Conservation (phyloP, 2,329 filamentous ascomycete genomes). For the Xylariaceae sp. region DNA sequence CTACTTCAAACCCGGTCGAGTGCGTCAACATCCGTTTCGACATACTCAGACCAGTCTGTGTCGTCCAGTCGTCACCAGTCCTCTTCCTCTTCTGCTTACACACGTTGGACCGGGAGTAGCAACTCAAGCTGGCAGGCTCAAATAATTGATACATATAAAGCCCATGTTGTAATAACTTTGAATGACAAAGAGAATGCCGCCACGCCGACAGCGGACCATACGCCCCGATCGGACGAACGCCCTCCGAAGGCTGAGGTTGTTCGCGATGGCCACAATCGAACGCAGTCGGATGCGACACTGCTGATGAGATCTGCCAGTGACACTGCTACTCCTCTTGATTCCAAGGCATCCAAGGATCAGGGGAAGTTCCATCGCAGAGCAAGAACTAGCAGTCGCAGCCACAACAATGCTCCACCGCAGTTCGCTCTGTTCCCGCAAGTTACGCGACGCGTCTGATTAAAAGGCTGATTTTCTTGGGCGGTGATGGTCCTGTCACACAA, state of each 20-base stretch:
- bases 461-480: no score
- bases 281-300: slow-evolving; percentile 29
- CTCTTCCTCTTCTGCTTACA: slow-evolving; percentile 50
- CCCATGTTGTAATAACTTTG: slow-evolving; percentile 9
- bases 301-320: slow-evolving; percentile 17
- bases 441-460: slow-evolving; percentile 5
- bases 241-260: slow-evolving; percentile 11
- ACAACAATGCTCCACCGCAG: slow-evolving; percentile 22
- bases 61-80: slow-evolving; percentile 50
- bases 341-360: slow-evolving; percentile 16
- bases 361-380: slow-evolving; percentile 28
- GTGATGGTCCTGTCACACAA: no score
- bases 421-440: slow-evolving; percentile 30
- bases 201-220: slow-evolving; percentile 8
- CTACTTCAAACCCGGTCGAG: slow-evolving; percentile 44
- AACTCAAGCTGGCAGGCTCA: slow-evolving; percentile 31
- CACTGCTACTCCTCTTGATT: slow-evolving; percentile 9
- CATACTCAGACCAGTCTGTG: slow-evolving; percentile 42
- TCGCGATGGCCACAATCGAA: slow-evolving; percentile 26
- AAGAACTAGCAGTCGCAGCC: slow-evolving; percentile 31
- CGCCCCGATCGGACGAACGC: slow-evolving; percentile 10
- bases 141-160: slow-evolving; percentile 9
- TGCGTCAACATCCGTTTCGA: slow-evolving; percentile 52
- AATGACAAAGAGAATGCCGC: slow-evolving; percentile 18
- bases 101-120: slow-evolving; percentile 51